These are phyloP conservation scores for Leccinum longicurvipes DNA, from an alignment of 768 basidiomycete species.

Conservation along the genomic window DNA sequence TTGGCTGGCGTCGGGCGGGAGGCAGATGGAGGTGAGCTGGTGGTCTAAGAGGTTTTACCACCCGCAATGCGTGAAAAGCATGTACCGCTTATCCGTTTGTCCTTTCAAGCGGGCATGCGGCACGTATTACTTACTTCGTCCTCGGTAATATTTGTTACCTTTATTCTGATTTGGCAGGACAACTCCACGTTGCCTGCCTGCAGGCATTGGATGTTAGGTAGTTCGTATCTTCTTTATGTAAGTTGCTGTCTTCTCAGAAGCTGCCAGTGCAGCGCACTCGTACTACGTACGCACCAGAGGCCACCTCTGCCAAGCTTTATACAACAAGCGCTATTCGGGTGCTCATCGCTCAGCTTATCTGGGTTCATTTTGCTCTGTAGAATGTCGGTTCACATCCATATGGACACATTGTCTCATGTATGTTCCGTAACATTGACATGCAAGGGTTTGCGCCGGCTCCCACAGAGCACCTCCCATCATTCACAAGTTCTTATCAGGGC, in stretches of 20 bases:
- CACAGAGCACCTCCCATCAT: conserved; percentile 43
- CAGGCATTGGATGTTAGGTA: conserved; percentile 52
- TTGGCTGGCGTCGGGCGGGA: conserved; percentile 24
- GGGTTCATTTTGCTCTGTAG: too few species aligned
- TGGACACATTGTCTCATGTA: background rate
- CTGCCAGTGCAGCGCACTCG: background rate
- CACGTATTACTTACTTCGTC: conserved; percentile 30
- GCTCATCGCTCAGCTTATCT: background rate
- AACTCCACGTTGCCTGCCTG: conserved; percentile 73
- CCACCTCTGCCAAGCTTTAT: background rate
- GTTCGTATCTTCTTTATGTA: conserved; percentile 47
- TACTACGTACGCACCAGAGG: background rate
- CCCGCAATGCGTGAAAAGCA: conserved; percentile 48
- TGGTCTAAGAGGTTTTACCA: conserved; percentile 36
- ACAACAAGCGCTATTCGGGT: background rate
- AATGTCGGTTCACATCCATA: background rate
- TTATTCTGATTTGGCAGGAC: conserved; percentile 47
- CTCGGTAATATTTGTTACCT: conserved; percentile 41
- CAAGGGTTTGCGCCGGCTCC: conserved; percentile 20
- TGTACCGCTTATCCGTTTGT: conserved; percentile 54
- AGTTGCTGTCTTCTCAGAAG: conserved; percentile 18
- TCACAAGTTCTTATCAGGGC: conserved; percentile 46
- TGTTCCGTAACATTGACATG: conserved; percentile 13
- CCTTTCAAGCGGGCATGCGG: conserved; percentile 31
- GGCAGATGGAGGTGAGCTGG: conserved; percentile 19